phyloP scores from a whole-genome alignment of 176 grass and related monocot genomes.

The Musa schizocarpa region DNA sequence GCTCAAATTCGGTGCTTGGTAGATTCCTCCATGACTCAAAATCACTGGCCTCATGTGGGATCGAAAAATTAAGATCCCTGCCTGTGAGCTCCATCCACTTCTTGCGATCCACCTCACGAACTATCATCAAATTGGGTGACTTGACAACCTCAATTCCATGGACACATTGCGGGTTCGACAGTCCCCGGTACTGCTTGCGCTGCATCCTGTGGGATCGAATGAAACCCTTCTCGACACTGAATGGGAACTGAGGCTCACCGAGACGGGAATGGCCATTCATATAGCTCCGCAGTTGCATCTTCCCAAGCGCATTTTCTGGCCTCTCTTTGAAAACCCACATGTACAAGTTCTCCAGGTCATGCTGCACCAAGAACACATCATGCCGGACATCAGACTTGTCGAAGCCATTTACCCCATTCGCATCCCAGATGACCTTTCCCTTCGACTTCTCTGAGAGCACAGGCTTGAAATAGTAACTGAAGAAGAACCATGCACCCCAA shows the following conservation, averaged over 20 bases:
- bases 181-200: conserved; percentile 87
- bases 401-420: conserved; percentile 41
- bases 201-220: conserved; percentile 96
- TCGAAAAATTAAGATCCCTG: conserved; percentile 70
- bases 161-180: conserved; percentile 94
- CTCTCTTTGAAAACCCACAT: conserved; percentile 99
- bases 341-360: conserved; percentile 99
- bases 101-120: conserved; percentile 67
- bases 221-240: conserved; percentile 72
- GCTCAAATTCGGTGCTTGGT: conserved; percentile 62
- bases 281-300: conserved; percentile 99
- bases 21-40: conserved; percentile 91
- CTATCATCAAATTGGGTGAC: conserved; percentile 47
- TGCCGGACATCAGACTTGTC: conserved; percentile 78
- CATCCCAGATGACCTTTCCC: conserved; percentile 53
- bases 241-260: conserved; percentile 79
- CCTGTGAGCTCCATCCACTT: conserved; percentile 90
- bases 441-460: conserved; percentile 70
- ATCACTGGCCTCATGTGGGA: conserved; percentile 76
- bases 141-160: conserved; percentile 89
- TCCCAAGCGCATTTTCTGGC: conserved; percentile 83
- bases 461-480: conserved; percentile 98
- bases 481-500: conserved; percentile 99
- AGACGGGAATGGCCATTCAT: conserved; percentile 94
- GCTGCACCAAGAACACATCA: conserved; percentile 93